Percentiles rank a stretch among this genome's conserved stretches.
Evolutionary conservation across 106 monocot genomes (phyloP).

Genomic region (Xerophyta viscosa): DNA sequence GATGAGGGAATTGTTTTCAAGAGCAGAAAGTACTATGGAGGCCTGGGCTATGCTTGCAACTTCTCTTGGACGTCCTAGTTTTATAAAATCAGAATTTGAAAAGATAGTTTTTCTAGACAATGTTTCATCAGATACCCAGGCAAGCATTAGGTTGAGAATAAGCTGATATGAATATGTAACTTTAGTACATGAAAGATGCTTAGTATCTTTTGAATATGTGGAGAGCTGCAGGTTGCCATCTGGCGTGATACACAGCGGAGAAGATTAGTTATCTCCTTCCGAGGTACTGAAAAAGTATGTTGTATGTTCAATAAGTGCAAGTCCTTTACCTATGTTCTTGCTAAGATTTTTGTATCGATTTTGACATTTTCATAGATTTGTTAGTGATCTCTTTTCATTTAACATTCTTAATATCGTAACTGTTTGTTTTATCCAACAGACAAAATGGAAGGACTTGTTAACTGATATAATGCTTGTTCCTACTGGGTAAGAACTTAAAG

Average conservation of each 20-base stretch:
- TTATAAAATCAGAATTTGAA: constrained; percentile 94
- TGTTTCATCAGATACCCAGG: constrained; percentile 86
- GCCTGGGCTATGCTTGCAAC: constrained; percentile 97
- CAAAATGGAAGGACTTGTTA: constrained; percentile 82
- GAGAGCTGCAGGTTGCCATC: constrained; percentile 62
- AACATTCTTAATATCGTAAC: no score
- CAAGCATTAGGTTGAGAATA: constrained; percentile 11
- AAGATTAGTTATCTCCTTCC: constrained; percentile 79
- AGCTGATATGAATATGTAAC: no score
- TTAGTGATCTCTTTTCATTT: no score
- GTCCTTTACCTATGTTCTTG: no score
- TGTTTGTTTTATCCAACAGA: constrained; percentile 15
- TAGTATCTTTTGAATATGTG: not conserved
- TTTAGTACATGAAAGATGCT: no score
- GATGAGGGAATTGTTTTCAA: constrained; percentile 66
- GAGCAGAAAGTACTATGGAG: constrained; percentile 98
- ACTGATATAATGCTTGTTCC: constrained; percentile 92
- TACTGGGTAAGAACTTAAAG: constrained; percentile 69
- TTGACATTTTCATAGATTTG: no score
- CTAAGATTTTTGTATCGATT: no score
- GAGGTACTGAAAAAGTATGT: constrained; percentile 96
- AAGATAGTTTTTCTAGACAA: constrained; percentile 99
- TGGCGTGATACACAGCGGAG: constrained; percentile 76
- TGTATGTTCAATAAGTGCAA: not conserved
- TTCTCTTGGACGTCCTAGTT: constrained; percentile 76